These are phyloP conservation scores for Hammondia hammondi DNA, from an alignment of 169 alveolate species.

Conservation along the genomic window DNA sequence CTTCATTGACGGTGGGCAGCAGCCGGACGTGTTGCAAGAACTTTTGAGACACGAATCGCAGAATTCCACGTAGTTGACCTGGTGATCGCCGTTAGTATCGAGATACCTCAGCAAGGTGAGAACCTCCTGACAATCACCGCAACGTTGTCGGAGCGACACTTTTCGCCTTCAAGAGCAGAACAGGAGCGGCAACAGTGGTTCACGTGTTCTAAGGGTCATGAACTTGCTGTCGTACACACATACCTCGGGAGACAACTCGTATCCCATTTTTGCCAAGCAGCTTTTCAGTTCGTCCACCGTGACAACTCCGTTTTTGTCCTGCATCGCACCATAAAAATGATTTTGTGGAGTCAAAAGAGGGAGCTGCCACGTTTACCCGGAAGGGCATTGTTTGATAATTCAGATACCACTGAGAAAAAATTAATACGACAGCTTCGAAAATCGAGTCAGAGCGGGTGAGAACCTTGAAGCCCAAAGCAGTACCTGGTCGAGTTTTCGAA, in stretches of 20 bases:
- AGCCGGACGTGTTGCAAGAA: neutral
- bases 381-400: neutral
- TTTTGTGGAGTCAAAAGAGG: neutral
- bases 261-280: neutral
- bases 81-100: neutral
- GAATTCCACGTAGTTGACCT: constrained; percentile 30
- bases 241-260: constrained; percentile 16
- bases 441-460: too few relatives aligned
- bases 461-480: neutral
- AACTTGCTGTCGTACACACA: neutral
- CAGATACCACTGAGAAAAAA: too few relatives aligned
- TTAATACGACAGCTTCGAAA: too few relatives aligned
- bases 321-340: neutral
- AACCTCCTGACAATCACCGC: constrained; percentile 21
- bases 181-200: neutral
- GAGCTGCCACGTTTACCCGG: neutral
- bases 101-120: constrained; percentile 7
- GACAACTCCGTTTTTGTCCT: constrained; percentile 44
- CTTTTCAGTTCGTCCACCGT: neutral
- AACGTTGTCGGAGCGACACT: too few relatives aligned
- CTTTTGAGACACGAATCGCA: neutral
- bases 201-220: neutral
- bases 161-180: neutral
- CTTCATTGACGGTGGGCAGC: neutral
- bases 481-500: constrained; percentile 40